These are phyloP conservation scores for Botrytis cinerea DNA, from an alignment of 2,329 filamentous ascomycete genomes.

Conservation along the genomic window DNA sequence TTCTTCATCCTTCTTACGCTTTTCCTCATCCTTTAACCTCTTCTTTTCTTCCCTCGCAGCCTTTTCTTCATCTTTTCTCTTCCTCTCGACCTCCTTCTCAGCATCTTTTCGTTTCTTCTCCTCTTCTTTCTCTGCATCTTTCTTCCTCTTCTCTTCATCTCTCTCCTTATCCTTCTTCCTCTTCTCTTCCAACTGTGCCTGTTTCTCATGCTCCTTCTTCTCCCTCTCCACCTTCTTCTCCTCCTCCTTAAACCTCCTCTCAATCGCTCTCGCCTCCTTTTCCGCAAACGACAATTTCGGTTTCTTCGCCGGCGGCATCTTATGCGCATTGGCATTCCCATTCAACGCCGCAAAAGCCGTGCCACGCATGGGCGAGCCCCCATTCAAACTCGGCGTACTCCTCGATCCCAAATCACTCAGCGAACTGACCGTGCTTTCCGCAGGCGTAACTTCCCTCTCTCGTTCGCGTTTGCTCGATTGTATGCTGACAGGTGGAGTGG, in stretches of 20 bases:
- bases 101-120: conserved; percentile 43
- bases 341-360: conserved; percentile 32
- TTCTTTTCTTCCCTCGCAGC: conserved; percentile 43
- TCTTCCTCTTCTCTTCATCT: conserved; percentile 42
- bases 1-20: conserved; percentile 42
- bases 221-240: conserved; percentile 41
- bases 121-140: conserved; percentile 46
- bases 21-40: conserved; percentile 39
- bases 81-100: conserved; percentile 36
- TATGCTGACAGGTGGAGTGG: conserved; percentile 13
- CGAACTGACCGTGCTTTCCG: conserved; percentile 31
- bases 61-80: conserved; percentile 44
- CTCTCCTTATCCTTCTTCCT: conserved; percentile 44
- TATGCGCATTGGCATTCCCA: conserved; percentile 25
- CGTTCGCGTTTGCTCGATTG: conserved; percentile 9
- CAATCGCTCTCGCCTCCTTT: conserved; percentile 44
- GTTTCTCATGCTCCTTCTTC: conserved; percentile 41
- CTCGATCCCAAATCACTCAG: conserved; percentile 32
- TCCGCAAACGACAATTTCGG: conserved; percentile 37
- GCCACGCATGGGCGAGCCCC: conserved; percentile 13
- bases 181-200: conserved; percentile 40
- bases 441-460: conserved; percentile 28
- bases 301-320: conserved; percentile 35
- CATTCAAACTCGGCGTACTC: conserved; percentile 29
- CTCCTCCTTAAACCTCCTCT: conserved; percentile 38